phyloP scores from a whole-genome alignment of 176 grass and related monocot genomes.

The Tuctoria greenei region DNA sequence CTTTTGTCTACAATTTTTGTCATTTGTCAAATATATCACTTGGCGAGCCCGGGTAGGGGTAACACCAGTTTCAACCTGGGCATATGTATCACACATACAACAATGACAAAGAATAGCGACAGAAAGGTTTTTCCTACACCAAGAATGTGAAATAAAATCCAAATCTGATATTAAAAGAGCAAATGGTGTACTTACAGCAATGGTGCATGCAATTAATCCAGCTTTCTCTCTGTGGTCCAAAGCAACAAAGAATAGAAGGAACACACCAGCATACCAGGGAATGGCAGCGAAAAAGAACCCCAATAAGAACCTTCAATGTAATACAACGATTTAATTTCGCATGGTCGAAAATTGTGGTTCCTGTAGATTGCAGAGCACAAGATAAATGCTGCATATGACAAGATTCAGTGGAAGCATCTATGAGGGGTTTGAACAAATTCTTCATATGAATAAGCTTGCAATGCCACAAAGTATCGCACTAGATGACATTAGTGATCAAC shows the following conservation, averaged over 20 bases:
- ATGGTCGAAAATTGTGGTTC: neutral
- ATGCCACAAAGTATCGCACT: neutral
- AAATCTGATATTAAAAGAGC: neutral
- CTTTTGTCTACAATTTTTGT: too few species aligned
- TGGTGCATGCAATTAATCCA: conserved; percentile 59
- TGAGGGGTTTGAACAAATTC: neutral
- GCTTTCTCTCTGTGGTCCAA: conserved; percentile 70
- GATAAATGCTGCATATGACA: neutral
- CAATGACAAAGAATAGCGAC: neutral
- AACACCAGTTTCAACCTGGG: neutral
- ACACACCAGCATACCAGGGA: conserved; percentile 63
- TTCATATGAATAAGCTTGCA: neutral
- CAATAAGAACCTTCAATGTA: conserved; percentile 55
- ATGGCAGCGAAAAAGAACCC: conserved; percentile 67
- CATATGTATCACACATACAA: conserved; percentile 1
- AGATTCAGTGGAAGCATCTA: neutral
- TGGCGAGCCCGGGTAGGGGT: too few species aligned
- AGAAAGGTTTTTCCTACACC: neutral
- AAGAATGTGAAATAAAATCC: neutral
- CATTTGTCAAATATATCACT: too few species aligned
- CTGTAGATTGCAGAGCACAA: neutral
- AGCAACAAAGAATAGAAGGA: conserved; percentile 66
- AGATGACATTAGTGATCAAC: neutral
- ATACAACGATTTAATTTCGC: neutral
- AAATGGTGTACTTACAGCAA: conserved; percentile 61